These are phyloP conservation scores for Paramecium primaurelia DNA, from an alignment of 73 alveolate genomes.

Conservation along the genomic window DNA sequence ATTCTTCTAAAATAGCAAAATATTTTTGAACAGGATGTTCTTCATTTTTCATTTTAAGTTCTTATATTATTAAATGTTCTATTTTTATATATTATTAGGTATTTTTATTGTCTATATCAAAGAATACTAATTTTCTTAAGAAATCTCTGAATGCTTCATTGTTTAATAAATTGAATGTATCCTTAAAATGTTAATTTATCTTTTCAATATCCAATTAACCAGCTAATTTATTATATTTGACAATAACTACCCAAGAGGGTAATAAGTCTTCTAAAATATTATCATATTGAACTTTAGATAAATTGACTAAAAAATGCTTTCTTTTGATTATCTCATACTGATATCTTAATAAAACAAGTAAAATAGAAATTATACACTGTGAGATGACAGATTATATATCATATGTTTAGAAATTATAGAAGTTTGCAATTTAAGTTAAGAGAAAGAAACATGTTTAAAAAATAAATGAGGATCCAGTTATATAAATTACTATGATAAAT, in stretches of 20 bases:
- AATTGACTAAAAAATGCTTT: neutral
- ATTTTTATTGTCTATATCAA: neutral
- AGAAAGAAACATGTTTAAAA: neutral
- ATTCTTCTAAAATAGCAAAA: neutral
- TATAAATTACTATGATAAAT: neutral
- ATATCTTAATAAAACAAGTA: neutral
- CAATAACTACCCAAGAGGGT: slow-evolving; percentile 24
- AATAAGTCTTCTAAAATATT: slow-evolving; percentile 12
- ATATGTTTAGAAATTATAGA: neutral
- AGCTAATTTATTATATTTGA: neutral
- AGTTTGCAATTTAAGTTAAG: neutral
- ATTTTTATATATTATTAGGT: neutral
- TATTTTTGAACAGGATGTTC: neutral
- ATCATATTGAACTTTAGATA: slow-evolving; percentile 1
- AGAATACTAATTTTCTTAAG: neutral
- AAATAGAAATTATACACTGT: neutral
- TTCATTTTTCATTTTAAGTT: neutral
- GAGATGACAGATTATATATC: neutral
- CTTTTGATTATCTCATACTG: neutral
- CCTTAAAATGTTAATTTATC: neutral
- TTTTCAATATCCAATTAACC: neutral
- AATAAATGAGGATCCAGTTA: neutral
- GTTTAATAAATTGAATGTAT: neutral
- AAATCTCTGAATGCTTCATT: neutral
- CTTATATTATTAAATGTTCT: neutral